Evolutionary conservation across 164 flowering plant genomes (phyloP), one percentile per base, ranked within the genome.

Genomic region (Stephania cephalantha): DNA sequence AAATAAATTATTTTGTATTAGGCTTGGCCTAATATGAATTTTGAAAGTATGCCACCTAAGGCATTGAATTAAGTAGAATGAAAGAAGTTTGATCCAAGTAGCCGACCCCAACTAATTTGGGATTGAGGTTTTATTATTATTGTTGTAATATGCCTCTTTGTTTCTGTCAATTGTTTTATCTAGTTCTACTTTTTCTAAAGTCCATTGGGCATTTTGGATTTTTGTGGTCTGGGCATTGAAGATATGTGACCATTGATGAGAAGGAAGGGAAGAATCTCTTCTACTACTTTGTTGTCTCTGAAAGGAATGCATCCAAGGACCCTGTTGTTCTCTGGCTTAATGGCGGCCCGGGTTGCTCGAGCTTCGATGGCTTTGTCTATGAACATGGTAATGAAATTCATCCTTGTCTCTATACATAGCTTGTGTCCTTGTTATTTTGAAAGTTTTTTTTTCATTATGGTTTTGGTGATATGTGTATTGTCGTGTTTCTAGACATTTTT

Each of bases 271-370:
- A 79, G 86, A 89, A 86, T 48, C 80, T 93, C 73, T 95, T 81
- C 79, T 93, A 95, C 78, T 95, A 95, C 53, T 90, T 90, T 70
- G 89, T 93, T 18, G 86, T 74, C 70, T 95, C 99, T 0, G 98
- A 95, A 73, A 79, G 91, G 71, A 88, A 85, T 46, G 90, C 96
- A 29, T 77, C 88, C 0, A 75, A 87, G 81, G 98, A 91, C 78
- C 98, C 95, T 35, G 87, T 95, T 75, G 99, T 95, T 65, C 82
- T 95, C 12, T 95, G 99, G 99, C 94, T 95, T 31, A 95, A 95
- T 85, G 99, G 99, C 29, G 99, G 98, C 44, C 99, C 98, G 1
- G 97, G 98, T 7, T 95, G 99, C 83, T 95, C 99, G 12, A 95
- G 99, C 86, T 91, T 95, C 71, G 98, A 95, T 78, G 99, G 98